A percentile compares a stretch with the other conserved stretches of the same genome.
Conservation (phyloP, 2,329 filamentous ascomycete species). For the Stagonosporopsis rhizophila region DNA sequence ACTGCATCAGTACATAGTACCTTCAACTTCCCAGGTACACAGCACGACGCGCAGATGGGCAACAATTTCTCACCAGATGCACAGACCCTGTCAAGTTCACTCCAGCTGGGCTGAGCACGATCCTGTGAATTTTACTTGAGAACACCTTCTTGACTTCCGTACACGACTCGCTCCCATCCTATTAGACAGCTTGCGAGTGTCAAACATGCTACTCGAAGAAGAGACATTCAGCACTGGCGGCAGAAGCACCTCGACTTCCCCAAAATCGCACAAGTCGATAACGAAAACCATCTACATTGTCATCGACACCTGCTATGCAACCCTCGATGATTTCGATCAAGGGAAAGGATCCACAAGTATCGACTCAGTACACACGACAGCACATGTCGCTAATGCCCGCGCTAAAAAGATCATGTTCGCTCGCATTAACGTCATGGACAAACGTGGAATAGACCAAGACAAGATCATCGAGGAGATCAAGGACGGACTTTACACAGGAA, state of each 20-base stretch:
- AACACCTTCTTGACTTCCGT: background rate
- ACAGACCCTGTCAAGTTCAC: background rate
- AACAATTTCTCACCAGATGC: constrained; percentile 1
- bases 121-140: background rate
- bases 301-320: constrained; percentile 31
- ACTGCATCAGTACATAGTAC: background rate
- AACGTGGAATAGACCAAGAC: constrained; percentile 30
- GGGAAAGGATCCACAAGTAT: constrained; percentile 28
- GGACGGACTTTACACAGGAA: constrained; percentile 31
- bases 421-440: constrained; percentile 8
- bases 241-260: background rate
- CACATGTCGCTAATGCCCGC: constrained; percentile 26
- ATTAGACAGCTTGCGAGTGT: background rate
- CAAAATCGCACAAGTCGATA: constrained; percentile 2
- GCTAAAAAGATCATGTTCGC: constrained; percentile 36
- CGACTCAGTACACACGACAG: constrained; percentile 31
- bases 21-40: constrained; percentile 1
- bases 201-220: constrained; percentile 4
- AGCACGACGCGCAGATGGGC: constrained; percentile 1
- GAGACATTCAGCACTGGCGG: background rate
- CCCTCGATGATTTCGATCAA: constrained; percentile 22
- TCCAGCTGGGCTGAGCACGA: background rate
- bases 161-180: background rate
- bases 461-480: constrained; percentile 34
- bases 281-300: constrained; percentile 30